Evolutionary conservation across 1,284 basidiomycete genomes (phyloP).

Genomic region (Golubevia pallescens): DNA sequence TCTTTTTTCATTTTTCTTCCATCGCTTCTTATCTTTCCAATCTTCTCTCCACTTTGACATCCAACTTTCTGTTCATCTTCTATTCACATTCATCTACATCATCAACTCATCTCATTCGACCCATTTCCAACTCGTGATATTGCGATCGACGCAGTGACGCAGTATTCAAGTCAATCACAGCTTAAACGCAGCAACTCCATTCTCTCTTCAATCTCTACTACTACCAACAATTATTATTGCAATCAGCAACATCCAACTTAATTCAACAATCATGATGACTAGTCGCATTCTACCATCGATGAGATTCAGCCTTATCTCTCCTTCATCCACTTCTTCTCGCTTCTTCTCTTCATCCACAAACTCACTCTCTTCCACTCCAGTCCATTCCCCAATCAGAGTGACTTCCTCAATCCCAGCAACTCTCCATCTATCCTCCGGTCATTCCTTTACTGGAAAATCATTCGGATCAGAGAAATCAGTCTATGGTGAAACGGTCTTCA

Average conservation of each 20-base stretch:
- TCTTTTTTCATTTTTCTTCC: slow-evolving; percentile 29
- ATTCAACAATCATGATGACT: not conserved
- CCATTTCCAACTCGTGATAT: no score
- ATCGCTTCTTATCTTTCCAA: slow-evolving; percentile 1
- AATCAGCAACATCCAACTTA: not conserved
- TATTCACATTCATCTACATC: no score
- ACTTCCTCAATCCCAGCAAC: slow-evolving; percentile 84
- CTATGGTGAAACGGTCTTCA: slow-evolving; percentile 98
- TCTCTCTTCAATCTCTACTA: slow-evolving; percentile 4
- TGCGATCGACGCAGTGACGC: slow-evolving; percentile 13
- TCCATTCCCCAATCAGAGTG: slow-evolving; percentile 1
- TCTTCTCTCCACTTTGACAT: slow-evolving; percentile 23
- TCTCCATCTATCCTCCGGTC: slow-evolving; percentile 90
- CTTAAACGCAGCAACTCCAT: not conserved
- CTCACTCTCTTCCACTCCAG: not conserved
- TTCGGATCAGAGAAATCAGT: slow-evolving; percentile 88
- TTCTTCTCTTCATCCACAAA: slow-evolving; percentile 10
- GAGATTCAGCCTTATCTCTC: slow-evolving; percentile 12
- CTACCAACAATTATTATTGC: slow-evolving; percentile 2
- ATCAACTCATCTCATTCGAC: no score
- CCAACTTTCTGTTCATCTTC: no score
- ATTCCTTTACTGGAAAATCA: slow-evolving; percentile 84
- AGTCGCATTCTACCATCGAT: slow-evolving; percentile 5
- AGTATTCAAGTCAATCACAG: slow-evolving; percentile 18
- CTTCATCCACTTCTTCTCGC: slow-evolving; percentile 8